Conservation (phyloP, 495 filamentous ascomycete species). For the Pseudevernia furfuracea region DNA sequence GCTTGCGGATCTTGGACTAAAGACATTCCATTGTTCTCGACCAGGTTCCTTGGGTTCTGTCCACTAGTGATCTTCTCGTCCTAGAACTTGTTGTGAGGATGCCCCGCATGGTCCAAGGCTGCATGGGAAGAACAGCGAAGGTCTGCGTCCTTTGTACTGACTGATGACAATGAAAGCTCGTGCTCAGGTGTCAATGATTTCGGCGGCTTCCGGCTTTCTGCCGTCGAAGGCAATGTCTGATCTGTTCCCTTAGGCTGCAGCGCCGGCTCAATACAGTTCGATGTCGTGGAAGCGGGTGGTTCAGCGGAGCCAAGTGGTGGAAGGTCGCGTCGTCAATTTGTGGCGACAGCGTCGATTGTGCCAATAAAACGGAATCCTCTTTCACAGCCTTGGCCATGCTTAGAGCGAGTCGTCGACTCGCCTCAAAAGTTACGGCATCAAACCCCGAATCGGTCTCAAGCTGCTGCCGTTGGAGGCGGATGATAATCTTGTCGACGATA, state of each 20-base stretch:
- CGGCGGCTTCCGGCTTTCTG: background rate
- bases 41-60: background rate
- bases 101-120: background rate
- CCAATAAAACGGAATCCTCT: background rate
- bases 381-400: conserved; percentile 1
- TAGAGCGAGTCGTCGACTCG: background rate
- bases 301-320: background rate
- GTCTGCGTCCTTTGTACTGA: background rate
- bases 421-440: background rate
- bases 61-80: background rate
- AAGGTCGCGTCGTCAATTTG: background rate
- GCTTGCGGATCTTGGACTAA: background rate
- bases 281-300: background rate
- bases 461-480: background rate
- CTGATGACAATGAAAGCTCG: background rate
- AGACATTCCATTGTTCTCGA: background rate
- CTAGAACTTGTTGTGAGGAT: background rate
- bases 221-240: no score
- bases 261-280: background rate
- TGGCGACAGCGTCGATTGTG: background rate
- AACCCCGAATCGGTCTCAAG: background rate
- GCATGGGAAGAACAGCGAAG: background rate
- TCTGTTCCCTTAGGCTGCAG: no score
- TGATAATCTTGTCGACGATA: background rate
- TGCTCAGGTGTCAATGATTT: background rate